A percentile compares a stretch with the other conserved stretches of the same genome.
phyloP scores from a whole-genome alignment of 2,329 filamentous ascomycete genomes.

The Pseudocercospora macadamiae region DNA sequence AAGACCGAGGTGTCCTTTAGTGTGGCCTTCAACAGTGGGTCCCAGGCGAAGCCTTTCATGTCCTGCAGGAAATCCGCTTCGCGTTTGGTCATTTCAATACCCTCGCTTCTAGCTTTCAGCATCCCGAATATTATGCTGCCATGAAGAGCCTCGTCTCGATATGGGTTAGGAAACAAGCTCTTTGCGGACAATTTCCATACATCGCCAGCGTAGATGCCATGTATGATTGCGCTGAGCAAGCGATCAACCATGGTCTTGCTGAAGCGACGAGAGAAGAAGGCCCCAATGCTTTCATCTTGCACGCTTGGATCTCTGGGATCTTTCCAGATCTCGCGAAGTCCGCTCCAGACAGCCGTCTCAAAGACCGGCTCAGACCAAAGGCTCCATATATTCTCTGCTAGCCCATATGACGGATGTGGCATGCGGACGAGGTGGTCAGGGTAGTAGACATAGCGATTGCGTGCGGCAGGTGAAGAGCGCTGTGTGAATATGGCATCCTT shows the following conservation, averaged over 20 bases:
- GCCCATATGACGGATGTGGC: conserved; percentile 50
- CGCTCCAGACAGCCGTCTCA: conserved; percentile 45
- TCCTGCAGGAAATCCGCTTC: conserved; percentile 37
- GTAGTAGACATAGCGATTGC: conserved; percentile 83
- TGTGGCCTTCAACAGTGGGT: conserved; percentile 37
- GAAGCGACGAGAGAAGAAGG: conserved; percentile 63
- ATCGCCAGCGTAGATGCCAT: conserved; percentile 93
- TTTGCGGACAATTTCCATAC: conserved; percentile 77
- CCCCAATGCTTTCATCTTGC: conserved; percentile 71
- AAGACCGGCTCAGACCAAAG: conserved; percentile 60
- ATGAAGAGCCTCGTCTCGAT: conserved; percentile 52
- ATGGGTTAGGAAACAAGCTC: conserved; percentile 58
- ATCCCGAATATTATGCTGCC: conserved; percentile 43
- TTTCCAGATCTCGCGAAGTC: conserved; percentile 41
- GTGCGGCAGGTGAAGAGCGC: conserved; percentile 55
- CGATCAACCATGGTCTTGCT: conserved; percentile 67
- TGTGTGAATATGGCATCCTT: conserved; percentile 60
- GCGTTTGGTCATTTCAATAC: conserved; percentile 40
- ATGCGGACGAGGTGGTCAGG: conserved; percentile 75
- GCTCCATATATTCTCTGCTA: conserved; percentile 32
- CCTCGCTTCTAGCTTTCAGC: conserved; percentile 35
- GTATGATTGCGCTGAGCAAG: conserved; percentile 71
- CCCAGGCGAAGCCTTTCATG: conserved; percentile 39
- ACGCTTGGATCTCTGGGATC: conserved; percentile 40
- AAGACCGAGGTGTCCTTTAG: conserved; percentile 44